Evolutionary conservation across 2,329 filamentous ascomycete genomes (phyloP).

Genomic region (Penicillium sp.): DNA sequence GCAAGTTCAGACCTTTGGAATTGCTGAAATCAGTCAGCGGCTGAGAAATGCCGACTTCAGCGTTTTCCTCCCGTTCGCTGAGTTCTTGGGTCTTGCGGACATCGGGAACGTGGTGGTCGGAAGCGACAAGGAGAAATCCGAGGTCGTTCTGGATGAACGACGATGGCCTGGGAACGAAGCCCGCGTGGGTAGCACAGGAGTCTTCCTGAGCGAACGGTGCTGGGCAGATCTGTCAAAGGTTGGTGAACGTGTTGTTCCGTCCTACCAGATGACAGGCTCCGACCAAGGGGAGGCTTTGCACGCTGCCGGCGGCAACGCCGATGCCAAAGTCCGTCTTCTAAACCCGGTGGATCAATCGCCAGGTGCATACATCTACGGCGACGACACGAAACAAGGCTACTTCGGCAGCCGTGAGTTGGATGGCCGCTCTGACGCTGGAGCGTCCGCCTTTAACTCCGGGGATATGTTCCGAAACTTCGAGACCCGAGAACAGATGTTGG

Average conservation of each 20-base stretch:
- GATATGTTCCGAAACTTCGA: constrained; percentile 99
- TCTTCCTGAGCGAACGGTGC: constrained; percentile 92
- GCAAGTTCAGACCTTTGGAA: constrained; percentile 91
- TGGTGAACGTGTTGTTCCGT: constrained; percentile 57
- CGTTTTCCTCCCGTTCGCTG: constrained; percentile 89
- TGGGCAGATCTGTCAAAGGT: constrained; percentile 88
- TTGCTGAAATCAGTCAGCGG: constrained; percentile 93
- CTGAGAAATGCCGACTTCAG: constrained; percentile 92
- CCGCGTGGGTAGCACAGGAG: constrained; percentile 81
- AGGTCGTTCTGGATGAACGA: constrained; percentile 86
- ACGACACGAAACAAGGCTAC: constrained; percentile 76
- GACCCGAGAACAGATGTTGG: constrained; percentile 88
- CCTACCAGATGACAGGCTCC: constrained; percentile 58
- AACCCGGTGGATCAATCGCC: constrained; percentile 49
- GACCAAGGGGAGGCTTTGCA: constrained; percentile 59
- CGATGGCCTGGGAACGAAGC: constrained; percentile 92
- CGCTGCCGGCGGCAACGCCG: constrained; percentile 45
- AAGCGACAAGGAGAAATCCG: constrained; percentile 86
- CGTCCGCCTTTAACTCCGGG: constrained; percentile 82
- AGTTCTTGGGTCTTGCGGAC: constrained; percentile 87
- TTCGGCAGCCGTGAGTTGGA: constrained; percentile 79
- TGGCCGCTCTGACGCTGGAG: constrained; percentile 83
- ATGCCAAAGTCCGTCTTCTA: constrained; percentile 58
- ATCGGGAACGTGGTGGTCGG: constrained; percentile 81
- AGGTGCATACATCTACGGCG: constrained; percentile 62